Percentiles rank a stretch among this genome's conserved stretches.
phyloP scores from a whole-genome alignment of 2,329 filamentous ascomycete species.

The Pseudocercospora macadamiae region DNA sequence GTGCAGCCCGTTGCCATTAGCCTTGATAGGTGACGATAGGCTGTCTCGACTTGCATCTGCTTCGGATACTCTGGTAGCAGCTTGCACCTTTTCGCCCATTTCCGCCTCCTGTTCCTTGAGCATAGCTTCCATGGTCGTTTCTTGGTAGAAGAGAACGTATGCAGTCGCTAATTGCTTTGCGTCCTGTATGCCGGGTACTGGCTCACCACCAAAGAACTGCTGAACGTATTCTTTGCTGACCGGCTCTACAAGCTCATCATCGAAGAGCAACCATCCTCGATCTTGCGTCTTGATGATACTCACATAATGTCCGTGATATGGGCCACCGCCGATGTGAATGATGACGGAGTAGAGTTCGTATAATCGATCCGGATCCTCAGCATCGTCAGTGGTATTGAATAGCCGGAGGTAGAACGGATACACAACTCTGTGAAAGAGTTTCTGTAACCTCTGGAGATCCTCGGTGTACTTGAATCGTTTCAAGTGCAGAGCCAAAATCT shows the following conservation, averaged over 20 bases:
- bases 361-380: constrained; percentile 86
- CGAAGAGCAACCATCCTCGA: constrained; percentile 92
- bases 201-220: constrained; percentile 93
- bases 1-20: constrained; percentile 33
- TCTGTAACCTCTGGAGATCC: constrained; percentile 88
- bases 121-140: constrained; percentile 72
- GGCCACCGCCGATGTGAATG: constrained; percentile 94
- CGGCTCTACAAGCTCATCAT: constrained; percentile 97
- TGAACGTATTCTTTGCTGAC: constrained; percentile 95
- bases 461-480: constrained; percentile 99
- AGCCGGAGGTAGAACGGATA: constrained; percentile 96
- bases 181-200: constrained; percentile 42
- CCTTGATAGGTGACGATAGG: constrained; percentile 27
- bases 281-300: constrained; percentile 98
- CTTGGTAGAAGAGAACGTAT: constrained; percentile 97
- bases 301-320: constrained; percentile 97
- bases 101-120: constrained; percentile 83
- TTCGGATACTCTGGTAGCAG: constrained; percentile 41
- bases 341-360: constrained; percentile 98
- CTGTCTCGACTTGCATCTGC: constrained; percentile 33
- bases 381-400: constrained; percentile 96
- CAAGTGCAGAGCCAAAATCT: constrained; percentile 86
- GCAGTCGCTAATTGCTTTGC: constrained; percentile 78
- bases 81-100: constrained; percentile 57
- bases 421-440: constrained; percentile 93